A percentile compares a stretch with the other conserved stretches of the same genome.
These are phyloP conservation scores for Mycena vulgaris DNA, from an alignment of 768 basidiomycete genomes.

Conservation along the genomic window DNA sequence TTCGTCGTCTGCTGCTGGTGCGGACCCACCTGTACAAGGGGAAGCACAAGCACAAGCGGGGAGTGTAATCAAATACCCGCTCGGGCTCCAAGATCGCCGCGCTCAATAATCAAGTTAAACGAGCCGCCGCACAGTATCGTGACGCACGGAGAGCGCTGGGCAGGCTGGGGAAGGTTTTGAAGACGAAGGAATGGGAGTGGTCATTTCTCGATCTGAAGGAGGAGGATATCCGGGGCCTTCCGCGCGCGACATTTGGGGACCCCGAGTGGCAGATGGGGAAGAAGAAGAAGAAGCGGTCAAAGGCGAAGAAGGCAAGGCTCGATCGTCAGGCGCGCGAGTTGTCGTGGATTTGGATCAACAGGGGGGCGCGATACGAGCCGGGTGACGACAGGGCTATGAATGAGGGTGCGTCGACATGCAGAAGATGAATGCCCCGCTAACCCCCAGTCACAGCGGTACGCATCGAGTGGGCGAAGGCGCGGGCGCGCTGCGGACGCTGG, in stretches of 20 bases:
- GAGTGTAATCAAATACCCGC: slow-evolving; percentile 43
- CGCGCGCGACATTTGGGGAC: slow-evolving; percentile 11
- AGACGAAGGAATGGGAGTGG: slow-evolving; percentile 23
- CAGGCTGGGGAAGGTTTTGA: background rate
- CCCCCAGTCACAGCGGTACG: slow-evolving; percentile 8
- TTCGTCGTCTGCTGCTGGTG: slow-evolving; percentile 41
- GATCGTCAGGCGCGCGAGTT: background rate
- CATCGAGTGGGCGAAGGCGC: slow-evolving; percentile 42
- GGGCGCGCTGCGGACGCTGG: slow-evolving; percentile 40
- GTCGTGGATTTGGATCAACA: background rate
- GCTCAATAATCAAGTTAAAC: slow-evolving; percentile 36
- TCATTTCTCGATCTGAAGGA: slow-evolving; percentile 26
- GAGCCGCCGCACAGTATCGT: slow-evolving; percentile 38
- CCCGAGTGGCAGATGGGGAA: too few species aligned
- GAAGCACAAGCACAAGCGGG: slow-evolving; percentile 41
- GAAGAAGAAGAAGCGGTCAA: background rate
- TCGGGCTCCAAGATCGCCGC: slow-evolving; percentile 37
- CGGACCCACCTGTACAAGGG: slow-evolving; percentile 38
- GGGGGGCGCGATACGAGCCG: background rate
- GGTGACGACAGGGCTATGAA: background rate
- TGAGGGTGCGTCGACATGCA: background rate
- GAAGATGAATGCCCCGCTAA: background rate
- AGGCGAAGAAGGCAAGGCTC: background rate
- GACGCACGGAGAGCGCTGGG: slow-evolving; percentile 16
- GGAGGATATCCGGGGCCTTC: slow-evolving; percentile 40